Conservation (phyloP, 73 alveolate species). For the Tetrahymena thermophila region DNA sequence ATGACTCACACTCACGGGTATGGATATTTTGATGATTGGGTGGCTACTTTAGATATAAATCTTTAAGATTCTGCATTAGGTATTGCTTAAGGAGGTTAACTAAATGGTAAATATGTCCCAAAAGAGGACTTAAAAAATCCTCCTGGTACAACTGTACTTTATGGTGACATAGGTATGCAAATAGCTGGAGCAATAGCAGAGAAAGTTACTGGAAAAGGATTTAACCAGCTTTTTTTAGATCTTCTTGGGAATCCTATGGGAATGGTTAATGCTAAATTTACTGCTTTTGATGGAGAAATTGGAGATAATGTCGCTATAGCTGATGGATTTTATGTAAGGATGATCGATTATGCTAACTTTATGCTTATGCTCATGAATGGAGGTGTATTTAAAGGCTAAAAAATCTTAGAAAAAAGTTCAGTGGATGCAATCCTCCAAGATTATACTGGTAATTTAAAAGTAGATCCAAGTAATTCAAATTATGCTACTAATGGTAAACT, state of each 20-base stretch:
- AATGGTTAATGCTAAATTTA: background rate
- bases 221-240: background rate
- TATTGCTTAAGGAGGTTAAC: conserved; percentile 5
- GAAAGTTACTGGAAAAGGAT: background rate
- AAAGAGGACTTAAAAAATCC: background rate
- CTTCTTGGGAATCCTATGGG: background rate
- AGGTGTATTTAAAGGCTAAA: background rate
- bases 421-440: background rate
- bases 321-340: background rate
- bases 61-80: conserved; percentile 3
- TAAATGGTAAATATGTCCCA: background rate
- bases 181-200: conserved; percentile 15
- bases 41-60: background rate
- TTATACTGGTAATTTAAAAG: background rate
- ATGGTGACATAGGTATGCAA: background rate
- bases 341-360: conserved; percentile 3
- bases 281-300: conserved; percentile 1
- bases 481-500: background rate
- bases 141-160: background rate
- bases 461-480: background rate
- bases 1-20: conserved; percentile 20
- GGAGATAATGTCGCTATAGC: background rate
- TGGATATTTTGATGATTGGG: conserved; percentile 10
- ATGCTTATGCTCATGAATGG: background rate
- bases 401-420: background rate